Conservation (phyloP, 306 rosid species). For the Cajanus cajan region DNA sequence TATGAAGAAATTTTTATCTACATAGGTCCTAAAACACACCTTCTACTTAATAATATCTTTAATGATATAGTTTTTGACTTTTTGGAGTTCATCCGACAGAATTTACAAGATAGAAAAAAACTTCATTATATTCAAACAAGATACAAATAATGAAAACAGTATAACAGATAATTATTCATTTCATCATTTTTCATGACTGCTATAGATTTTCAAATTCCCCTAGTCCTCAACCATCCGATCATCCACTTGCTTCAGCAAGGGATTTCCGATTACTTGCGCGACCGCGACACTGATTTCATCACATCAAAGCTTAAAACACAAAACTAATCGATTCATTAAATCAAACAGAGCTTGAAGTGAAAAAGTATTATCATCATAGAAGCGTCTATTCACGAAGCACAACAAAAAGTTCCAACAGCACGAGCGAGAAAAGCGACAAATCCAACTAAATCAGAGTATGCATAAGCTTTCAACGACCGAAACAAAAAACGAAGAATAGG, state of each 20-base stretch:
- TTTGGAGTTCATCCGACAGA: not conserved
- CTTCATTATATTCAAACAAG: not conserved
- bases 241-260: not conserved
- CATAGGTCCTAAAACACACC: not conserved
- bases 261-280: not conserved
- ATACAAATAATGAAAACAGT: not conserved
- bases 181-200: not conserved
- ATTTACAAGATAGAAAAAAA: not conserved
- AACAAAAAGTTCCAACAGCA: not conserved
- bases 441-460: not conserved
- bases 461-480: not conserved
- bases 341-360: not conserved
- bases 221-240: not conserved
- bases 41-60: not conserved
- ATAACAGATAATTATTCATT: not conserved
- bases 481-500: not conserved
- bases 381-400: not conserved
- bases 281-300: not conserved
- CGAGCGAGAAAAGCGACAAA: not conserved
- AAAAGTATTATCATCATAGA: not conserved
- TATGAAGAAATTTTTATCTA: too few species aligned
- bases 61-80: not conserved
- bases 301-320: slow-evolving; percentile 1
- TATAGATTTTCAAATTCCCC: not conserved
- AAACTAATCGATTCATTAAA: not conserved